Base-by-base conservation (phyloP, 208 protist genomes). In the Trypanosoma grayi region DNA sequence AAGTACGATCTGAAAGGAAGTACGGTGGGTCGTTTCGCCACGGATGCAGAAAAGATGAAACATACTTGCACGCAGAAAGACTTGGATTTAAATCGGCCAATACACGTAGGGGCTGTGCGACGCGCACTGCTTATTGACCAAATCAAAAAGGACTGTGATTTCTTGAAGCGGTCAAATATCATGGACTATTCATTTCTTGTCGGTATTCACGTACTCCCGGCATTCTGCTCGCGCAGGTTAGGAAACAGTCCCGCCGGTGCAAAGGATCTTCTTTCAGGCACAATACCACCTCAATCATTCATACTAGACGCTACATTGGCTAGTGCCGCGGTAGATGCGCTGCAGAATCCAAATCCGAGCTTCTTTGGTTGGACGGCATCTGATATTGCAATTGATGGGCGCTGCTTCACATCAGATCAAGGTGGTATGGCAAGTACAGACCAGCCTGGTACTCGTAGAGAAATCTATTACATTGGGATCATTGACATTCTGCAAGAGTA, bases 111-210 rank as follows among this genome's bases (percentile, higher is more conserved):
- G 1, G 43, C 43, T 20, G 74, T 75, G 52, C 75, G 85, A 37
- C 78, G 85, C 20, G 51, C 39, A 24, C 51, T 92, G 20, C 66
- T 98, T 66, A 87, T 97, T 46, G 70, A 85, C 11, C 93, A 97
- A 63, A 79, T 97, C 43, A 74, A 79, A 28, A 83, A 78, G 22
- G 95, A 98, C 71, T 87, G 79, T 60, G 78, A 81, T 54, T 97
- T 97, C 57, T 71, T 98, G 20, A 83, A 84, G 61, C 66, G 73
- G 9, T 92, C 75, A 16, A 69, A 75, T 22, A 94, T 98, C 48
- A 97, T 97, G 82, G 95, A 98, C 73, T 98, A 97, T 76, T 95
- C 86, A 20, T 84, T 97, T 20, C 68, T 98, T 13, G 68, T 98
- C 24, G 95, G 95, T 36, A 81, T 98, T 64, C 90, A 96, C 70